Conservation (phyloP, 73 alveolate genomes). For the Blepharisma japonicum region DNA sequence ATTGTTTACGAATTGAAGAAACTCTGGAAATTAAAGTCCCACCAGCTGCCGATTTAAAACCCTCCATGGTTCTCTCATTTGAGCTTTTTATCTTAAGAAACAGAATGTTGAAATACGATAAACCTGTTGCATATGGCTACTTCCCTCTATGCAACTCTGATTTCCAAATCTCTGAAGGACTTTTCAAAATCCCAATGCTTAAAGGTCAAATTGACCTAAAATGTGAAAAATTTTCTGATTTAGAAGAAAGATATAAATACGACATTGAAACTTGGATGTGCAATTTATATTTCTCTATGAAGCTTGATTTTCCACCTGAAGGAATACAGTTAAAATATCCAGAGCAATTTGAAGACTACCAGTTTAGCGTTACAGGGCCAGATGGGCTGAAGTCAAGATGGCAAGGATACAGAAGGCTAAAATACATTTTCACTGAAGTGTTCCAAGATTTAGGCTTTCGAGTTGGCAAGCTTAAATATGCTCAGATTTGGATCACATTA, state of each 20-base stretch:
- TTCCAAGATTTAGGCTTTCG: constrained; percentile 54
- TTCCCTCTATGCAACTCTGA: constrained; percentile 63
- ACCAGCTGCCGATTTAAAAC: constrained; percentile 37
- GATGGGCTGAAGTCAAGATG: constrained; percentile 27
- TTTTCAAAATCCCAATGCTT: constrained; percentile 56
- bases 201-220: constrained; percentile 44
- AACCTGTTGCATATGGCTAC: constrained; percentile 69
- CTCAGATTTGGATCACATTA: constrained; percentile 29
- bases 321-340: constrained; percentile 25
- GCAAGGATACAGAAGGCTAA: constrained; percentile 32
- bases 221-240: constrained; percentile 56
- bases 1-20: constrained; percentile 43
- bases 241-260: constrained; percentile 53
- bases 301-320: constrained; percentile 40
- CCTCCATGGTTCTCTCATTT: constrained; percentile 56
- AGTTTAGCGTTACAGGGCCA: constrained; percentile 29
- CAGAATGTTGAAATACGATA: constrained; percentile 40
- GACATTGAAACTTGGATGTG: constrained; percentile 68
- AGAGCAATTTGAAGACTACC: constrained; percentile 28
- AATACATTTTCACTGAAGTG: constrained; percentile 49
- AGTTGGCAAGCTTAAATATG: background rate
- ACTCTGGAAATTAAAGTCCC: constrained; percentile 51
- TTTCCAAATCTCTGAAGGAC: constrained; percentile 55
- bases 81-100: constrained; percentile 41
- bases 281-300: constrained; percentile 52